Base-by-base conservation (phyloP, 371 early-diverging fungal species). In the Massospora cicadina region DNA sequence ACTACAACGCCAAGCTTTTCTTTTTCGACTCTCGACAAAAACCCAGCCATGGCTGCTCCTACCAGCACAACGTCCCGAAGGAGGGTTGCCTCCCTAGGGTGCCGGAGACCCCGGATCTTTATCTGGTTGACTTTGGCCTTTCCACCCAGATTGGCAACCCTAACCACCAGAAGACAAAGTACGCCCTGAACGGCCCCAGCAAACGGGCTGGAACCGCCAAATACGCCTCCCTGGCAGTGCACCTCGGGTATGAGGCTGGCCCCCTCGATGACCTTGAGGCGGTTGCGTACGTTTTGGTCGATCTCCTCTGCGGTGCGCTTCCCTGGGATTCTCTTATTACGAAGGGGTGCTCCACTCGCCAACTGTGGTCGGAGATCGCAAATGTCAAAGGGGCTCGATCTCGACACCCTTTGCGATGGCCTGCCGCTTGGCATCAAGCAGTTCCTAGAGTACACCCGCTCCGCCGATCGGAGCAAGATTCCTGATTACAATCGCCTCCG, bases 171-270 rank as follows among this genome's bases (percentile, higher is more conserved):
- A n/a, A n/a, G n/a, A n/a, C n/a, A n/a, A n/a, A n/a, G n/a, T n/a
- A n/a, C n/a, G n/a, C n/a, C n/a, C 43, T 43, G 5, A 5, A 17
- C 5, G n/a, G n/a, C n/a, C n/a, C n/a, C n/a, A 43, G 43, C 43
- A 27, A n/a, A 26, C 28, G 80, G 64, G 79, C 78, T 23, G 84
- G 84, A 3, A 84, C 84, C 23, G 82, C 84, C 7, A 76, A 81
- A 1, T 84, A 84, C 68, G 81, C 84, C 30, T 77, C 79, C 13
- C 66, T 84, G 3, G 77, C 77, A 66, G 78, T 81, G 13, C 84
- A 84, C 68, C 74, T 70, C 24, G 84, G 84, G 55, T 62, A 71
- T 64, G 69, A 72, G 10, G 28, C 57, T 27, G 57, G 28, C 21
- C 57, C 28, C 12, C 21, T 57, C 23, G 84, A 84, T 68, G 84